These are phyloP conservation scores for Aquilaria malaccensis DNA, from an alignment of 345 rosid species.

Conservation along the genomic window DNA sequence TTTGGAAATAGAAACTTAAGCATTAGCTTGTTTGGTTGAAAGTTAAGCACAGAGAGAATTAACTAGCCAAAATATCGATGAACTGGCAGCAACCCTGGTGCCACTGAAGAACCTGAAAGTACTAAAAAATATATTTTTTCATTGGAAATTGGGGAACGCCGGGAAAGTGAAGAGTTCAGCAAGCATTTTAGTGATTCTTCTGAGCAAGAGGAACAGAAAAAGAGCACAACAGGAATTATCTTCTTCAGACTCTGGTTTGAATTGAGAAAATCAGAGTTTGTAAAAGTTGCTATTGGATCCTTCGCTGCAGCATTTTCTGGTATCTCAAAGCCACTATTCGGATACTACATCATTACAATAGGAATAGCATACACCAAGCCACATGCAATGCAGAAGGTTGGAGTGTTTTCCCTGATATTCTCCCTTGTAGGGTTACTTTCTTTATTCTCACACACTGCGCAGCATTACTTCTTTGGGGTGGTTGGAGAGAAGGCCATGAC, in stretches of 20 bases:
- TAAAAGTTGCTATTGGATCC: slow-evolving; percentile 33
- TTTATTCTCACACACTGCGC: slow-evolving; percentile 45
- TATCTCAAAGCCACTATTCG: slow-evolving; percentile 58
- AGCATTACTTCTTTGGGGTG: slow-evolving; percentile 60
- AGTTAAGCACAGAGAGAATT: background rate
- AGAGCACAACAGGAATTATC: slow-evolving; percentile 10
- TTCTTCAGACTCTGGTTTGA: slow-evolving; percentile 64
- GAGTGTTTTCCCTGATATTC: slow-evolving; percentile 37
- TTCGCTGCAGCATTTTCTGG: slow-evolving; percentile 62
- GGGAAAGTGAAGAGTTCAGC: slow-evolving; percentile 7
- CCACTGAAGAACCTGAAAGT: slow-evolving; percentile 12
- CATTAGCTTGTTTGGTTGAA: background rate
- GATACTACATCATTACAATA: slow-evolving; percentile 47
- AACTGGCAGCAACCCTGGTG: slow-evolving; percentile 18
- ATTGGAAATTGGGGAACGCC: slow-evolving; percentile 9
- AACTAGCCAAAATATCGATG: slow-evolving; percentile 8
- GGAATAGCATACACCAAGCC: slow-evolving; percentile 43
- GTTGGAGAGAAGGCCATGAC: slow-evolving; percentile 64
- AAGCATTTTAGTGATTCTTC: slow-evolving; percentile 8
- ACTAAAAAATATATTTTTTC: slow-evolving; percentile 10
- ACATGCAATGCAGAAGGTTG: slow-evolving; percentile 34
- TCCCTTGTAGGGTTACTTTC: slow-evolving; percentile 41
- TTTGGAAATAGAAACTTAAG: background rate
- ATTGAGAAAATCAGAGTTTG: slow-evolving; percentile 29
- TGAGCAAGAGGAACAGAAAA: slow-evolving; percentile 13